phyloP scores from a whole-genome alignment of 2,329 filamentous ascomycete genomes.

The Aspergillus awamori region DNA sequence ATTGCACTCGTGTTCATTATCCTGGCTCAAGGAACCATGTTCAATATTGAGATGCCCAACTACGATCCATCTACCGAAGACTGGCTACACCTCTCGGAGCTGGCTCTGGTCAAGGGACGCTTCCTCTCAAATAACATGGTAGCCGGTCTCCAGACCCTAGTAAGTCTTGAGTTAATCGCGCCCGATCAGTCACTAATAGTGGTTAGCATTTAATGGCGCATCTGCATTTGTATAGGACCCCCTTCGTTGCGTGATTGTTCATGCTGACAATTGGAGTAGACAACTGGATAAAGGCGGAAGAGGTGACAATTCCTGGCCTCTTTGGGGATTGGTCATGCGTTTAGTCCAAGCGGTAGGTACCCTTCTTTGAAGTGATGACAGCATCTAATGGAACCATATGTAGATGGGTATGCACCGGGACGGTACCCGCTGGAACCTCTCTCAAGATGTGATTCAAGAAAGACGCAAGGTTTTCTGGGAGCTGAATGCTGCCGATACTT shows the following conservation, averaged over 20 bases:
- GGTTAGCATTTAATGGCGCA: constrained; percentile 8
- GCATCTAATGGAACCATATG: neutral
- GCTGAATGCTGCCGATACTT: constrained; percentile 2
- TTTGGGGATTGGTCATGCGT: constrained; percentile 8
- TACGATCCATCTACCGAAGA: constrained; percentile 3
- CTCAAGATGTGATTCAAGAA: constrained; percentile 2
- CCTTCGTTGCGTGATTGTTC: neutral
- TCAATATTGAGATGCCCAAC: constrained; percentile 7
- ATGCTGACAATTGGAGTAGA: neutral
- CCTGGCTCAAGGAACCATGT: constrained; percentile 5
- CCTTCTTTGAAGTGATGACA: neutral
- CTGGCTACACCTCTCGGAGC: constrained; percentile 6
- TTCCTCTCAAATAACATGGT: constrained; percentile 7
- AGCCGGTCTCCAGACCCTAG: neutral
- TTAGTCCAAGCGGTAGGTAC: constrained; percentile 7
- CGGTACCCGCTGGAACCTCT: constrained; percentile 4
- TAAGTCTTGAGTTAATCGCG: neutral
- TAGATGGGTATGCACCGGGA: constrained; percentile 9
- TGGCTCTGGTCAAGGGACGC: constrained; percentile 2
- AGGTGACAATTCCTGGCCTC: constrained; percentile 6
- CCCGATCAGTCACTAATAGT: neutral
- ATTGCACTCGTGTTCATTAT: constrained; percentile 6
- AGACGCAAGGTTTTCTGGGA: constrained; percentile 11
- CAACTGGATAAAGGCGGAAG: constrained; percentile 5
- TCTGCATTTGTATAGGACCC: neutral